Evolutionary conservation across 768 basidiomycete genomes (phyloP).

Genomic region (Lyophyllum shimeji): DNA sequence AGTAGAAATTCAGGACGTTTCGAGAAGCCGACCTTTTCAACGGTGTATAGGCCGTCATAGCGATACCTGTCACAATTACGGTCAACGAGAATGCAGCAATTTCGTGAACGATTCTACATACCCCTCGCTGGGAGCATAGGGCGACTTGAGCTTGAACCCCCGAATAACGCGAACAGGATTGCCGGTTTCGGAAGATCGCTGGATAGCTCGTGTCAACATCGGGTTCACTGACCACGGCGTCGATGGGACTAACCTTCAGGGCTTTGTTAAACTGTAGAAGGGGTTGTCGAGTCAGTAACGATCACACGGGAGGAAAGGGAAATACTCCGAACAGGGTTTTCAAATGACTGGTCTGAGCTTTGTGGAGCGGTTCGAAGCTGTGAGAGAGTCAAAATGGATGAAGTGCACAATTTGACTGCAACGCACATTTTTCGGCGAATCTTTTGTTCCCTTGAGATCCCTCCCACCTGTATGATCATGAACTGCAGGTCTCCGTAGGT

Average conservation of each 20-base stretch:
- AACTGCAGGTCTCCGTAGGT: neutral
- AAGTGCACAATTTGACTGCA: neutral
- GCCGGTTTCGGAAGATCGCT: constrained; percentile 77
- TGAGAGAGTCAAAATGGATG: neutral
- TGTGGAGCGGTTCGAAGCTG: constrained; percentile 90
- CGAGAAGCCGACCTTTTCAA: constrained; percentile 58
- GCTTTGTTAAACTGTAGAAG: constrained; percentile 59
- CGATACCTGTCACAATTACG: constrained; percentile 58
- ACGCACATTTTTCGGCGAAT: constrained; percentile 79
- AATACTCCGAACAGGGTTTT: constrained; percentile 44
- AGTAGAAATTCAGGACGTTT: neutral
- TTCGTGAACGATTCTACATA: constrained; percentile 23
- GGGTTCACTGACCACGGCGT: neutral
- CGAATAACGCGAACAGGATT: constrained; percentile 87
- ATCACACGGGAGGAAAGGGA: neutral
- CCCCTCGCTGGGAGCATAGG: constrained; percentile 82
- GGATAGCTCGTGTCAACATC: neutral
- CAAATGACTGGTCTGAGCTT: constrained; percentile 80
- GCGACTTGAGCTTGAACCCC: constrained; percentile 73
- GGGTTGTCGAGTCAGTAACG: neutral
- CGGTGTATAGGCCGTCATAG: constrained; percentile 86
- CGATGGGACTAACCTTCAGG: constrained; percentile 48
- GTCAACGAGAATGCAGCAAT: neutral
- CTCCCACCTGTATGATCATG: constrained; percentile 60
- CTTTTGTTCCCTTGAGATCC: constrained; percentile 82